Conservation (phyloP, 441 rosid genomes). For the Populus hybrid region DNA sequence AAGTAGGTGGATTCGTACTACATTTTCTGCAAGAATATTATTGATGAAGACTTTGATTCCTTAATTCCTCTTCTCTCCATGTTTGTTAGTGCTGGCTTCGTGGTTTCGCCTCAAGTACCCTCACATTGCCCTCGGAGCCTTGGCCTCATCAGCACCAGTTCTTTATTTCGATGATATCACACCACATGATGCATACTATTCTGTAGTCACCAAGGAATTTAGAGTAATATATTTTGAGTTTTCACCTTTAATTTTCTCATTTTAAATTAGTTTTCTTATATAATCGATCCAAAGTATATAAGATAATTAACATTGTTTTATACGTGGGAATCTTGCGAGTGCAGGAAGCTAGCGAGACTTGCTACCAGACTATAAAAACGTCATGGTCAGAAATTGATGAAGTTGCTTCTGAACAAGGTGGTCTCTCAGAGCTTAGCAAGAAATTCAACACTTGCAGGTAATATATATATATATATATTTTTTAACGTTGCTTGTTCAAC, state of each 20-base stretch:
- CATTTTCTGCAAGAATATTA: not conserved
- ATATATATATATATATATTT: not conserved
- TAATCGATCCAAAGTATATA: not conserved
- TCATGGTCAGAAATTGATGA: slow-evolving; percentile 55
- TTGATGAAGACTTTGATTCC: not conserved
- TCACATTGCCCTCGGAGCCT: slow-evolving; percentile 55
- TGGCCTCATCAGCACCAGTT: slow-evolving; percentile 37
- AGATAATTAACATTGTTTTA: no score
- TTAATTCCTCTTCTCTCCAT: not conserved
- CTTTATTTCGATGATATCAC: no score
- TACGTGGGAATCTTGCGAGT: not conserved
- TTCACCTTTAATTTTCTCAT: no score
- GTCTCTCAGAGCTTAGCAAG: slow-evolving; percentile 24
- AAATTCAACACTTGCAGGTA: no score
- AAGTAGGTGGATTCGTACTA: slow-evolving; percentile 39
- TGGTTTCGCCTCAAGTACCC: slow-evolving; percentile 68
- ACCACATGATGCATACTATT: no score
- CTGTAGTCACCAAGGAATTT: no score
- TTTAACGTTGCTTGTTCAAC: no score
- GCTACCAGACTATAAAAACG: slow-evolving; percentile 40
- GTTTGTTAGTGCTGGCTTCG: slow-evolving; percentile 47
- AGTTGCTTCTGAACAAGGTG: slow-evolving; percentile 44
- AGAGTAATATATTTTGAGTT: no score
- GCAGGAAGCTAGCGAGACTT: slow-evolving; percentile 51
- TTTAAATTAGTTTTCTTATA: no score